These are phyloP conservation scores for Pythium dissotocum DNA, from an alignment of 352 stramenopile genomes.

Conservation along the genomic window DNA sequence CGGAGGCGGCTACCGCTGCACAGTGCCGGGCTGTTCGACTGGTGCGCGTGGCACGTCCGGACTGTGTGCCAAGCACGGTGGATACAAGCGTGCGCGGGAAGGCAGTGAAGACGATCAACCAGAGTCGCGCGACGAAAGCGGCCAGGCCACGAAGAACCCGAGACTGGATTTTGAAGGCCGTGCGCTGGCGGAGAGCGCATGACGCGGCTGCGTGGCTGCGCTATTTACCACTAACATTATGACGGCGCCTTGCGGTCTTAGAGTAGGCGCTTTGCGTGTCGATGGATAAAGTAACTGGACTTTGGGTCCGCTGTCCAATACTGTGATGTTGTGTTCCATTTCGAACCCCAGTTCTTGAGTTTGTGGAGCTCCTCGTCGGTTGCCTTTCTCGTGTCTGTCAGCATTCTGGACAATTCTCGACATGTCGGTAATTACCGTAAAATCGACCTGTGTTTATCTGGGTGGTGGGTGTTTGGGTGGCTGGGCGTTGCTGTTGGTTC, in stretches of 20 bases:
- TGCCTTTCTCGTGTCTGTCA: background rate
- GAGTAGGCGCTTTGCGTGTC: background rate
- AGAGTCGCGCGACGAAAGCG: background rate
- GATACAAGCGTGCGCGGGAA: slow-evolving; percentile 51
- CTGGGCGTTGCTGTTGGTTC: background rate
- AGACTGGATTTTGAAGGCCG: slow-evolving; percentile 22
- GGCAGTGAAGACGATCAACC: slow-evolving; percentile 2
- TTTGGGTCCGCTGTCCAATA: too few species aligned
- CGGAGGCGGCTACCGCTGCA: slow-evolving; percentile 84
- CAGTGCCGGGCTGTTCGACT: slow-evolving; percentile 66
- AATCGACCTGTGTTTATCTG: slow-evolving; percentile 1
- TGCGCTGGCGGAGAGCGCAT: slow-evolving; percentile 5
- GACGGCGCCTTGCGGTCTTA: background rate
- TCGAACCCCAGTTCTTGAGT: too few species aligned
- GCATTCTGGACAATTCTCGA: background rate
- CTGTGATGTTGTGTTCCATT: too few species aligned
- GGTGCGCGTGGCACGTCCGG: slow-evolving; percentile 73
- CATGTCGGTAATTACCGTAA: background rate
- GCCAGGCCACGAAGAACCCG: slow-evolving; percentile 21
- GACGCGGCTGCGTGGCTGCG: background rate
- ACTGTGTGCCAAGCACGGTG: slow-evolving; percentile 78
- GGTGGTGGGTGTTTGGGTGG: slow-evolving; percentile 1
- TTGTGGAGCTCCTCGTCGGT: background rate
- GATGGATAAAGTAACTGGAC: too few species aligned
- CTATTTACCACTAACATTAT: slow-evolving; percentile 3